These are phyloP conservation scores for Cystobasidium tubakii DNA, from an alignment of 768 basidiomycete species.

Conservation along the genomic window DNA sequence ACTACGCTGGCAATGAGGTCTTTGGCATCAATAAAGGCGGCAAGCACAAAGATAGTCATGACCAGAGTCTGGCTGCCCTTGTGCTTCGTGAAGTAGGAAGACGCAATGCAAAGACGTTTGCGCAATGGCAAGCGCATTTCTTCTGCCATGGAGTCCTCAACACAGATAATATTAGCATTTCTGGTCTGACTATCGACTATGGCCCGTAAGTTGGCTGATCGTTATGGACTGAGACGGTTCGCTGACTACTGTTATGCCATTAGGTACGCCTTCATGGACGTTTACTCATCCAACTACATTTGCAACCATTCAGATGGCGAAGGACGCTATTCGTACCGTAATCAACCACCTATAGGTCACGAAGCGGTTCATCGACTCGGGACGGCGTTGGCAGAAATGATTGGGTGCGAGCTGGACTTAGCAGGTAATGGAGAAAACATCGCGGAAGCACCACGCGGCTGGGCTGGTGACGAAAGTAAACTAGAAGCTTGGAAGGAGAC, in stretches of 20 bases:
- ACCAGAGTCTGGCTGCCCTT: constrained; percentile 18
- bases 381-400: constrained; percentile 67
- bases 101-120: constrained; percentile 86
- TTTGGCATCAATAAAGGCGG: constrained; percentile 13
- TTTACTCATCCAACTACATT: constrained; percentile 31
- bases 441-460: constrained; percentile 54
- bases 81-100: constrained; percentile 71
- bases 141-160: constrained; percentile 67
- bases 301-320: constrained; percentile 64
- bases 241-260: background rate
- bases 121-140: constrained; percentile 80
- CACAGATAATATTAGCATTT: constrained; percentile 68
- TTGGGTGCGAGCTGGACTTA: constrained; percentile 68
- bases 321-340: constrained; percentile 50
- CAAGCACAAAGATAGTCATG: background rate
- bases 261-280: constrained; percentile 31
- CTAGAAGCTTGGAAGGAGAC: constrained; percentile 60
- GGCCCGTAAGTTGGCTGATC: constrained; percentile 50
- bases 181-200: constrained; percentile 56
- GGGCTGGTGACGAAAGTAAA: constrained; percentile 58
- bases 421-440: constrained; percentile 52
- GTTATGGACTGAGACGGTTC: background rate
- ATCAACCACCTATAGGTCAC: constrained; percentile 53
- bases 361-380: constrained; percentile 67
- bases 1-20: constrained; percentile 52